These are phyloP conservation scores for Phytophthora agathidicida DNA, from an alignment of 352 stramenopile species.

Conservation along the genomic window DNA sequence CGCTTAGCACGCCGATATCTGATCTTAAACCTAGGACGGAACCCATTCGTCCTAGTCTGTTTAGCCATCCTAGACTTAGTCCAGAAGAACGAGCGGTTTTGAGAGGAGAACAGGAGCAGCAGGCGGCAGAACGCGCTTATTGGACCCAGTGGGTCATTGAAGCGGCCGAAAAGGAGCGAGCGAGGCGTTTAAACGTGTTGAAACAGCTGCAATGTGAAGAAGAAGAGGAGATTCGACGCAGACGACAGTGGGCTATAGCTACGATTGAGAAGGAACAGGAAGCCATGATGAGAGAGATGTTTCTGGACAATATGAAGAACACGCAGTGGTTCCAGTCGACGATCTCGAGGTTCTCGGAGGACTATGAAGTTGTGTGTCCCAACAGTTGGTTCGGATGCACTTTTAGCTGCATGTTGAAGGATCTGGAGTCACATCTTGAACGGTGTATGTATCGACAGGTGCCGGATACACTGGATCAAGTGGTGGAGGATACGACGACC, in stretches of 20 bases:
- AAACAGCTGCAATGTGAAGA: slow-evolving; percentile 79
- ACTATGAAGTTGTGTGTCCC: slow-evolving; percentile 88
- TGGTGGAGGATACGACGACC: slow-evolving; percentile 56
- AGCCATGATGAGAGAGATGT: slow-evolving; percentile 82
- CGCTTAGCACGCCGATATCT: no score
- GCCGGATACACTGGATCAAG: slow-evolving; percentile 72
- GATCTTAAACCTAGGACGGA: neutral
- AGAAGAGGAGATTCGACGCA: slow-evolving; percentile 68
- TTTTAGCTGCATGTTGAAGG: slow-evolving; percentile 84
- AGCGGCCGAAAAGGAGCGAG: slow-evolving; percentile 77
- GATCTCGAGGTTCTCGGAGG: slow-evolving; percentile 75
- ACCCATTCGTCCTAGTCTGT: neutral
- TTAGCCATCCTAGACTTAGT: slow-evolving; percentile 6
- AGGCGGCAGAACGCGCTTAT: slow-evolving; percentile 61
- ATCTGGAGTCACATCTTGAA: slow-evolving; percentile 73
- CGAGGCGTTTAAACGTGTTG: slow-evolving; percentile 65
- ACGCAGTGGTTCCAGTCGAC: slow-evolving; percentile 89
- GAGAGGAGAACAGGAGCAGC: slow-evolving; percentile 28
- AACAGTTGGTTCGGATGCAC: slow-evolving; percentile 90
- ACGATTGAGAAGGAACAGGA: slow-evolving; percentile 86
- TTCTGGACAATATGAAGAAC: slow-evolving; percentile 90
- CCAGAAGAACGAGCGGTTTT: slow-evolving; percentile 16
- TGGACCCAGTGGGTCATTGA: slow-evolving; percentile 87
- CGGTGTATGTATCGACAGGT: slow-evolving; percentile 78
- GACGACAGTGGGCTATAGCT: slow-evolving; percentile 74